Evolutionary conservation across 805 yeast species (phyloP), one percentile per base, ranked within the genome.

Genomic region (Yarrowia alimentaria): DNA sequence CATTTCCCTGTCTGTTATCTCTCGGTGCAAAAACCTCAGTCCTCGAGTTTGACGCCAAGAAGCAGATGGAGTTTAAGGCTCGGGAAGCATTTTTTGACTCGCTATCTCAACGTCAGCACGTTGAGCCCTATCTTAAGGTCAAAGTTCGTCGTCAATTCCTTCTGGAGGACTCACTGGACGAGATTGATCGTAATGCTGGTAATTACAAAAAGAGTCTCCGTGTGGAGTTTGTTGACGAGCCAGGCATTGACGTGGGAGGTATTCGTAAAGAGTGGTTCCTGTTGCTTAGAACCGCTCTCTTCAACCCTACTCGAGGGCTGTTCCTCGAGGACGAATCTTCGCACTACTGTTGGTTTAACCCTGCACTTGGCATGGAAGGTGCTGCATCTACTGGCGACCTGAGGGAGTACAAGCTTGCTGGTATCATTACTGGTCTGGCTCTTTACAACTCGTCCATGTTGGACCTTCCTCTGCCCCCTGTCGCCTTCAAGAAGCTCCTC

Each of bases 171-270:
- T 88, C 97, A 1, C 65, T 93, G 34, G 59, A 58, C 10, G 64
- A 64, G 38, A 68, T 78, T 6, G 73, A 78, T 24, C 77, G 84
- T 26, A 76, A 80, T 57, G 65, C 71, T 3, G 63, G 64, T 9
- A 86, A 85, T 60, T 70, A 89, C 53, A 80, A 83, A 58, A 89
- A 90, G 61, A 77, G 87, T 1, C 66, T 91, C 22, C 75, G 79
- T 55, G 83, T 93, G 7, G 90, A 85, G 59, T 91, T 93, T 64
- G 68, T 83, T 4, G 81, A 81, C 54, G 99, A 91, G 61, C 94
- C 90, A 0, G 99, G 98, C 0, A 77, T 91, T 17, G 99, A 91
- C 68, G 97, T 89, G 0, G 98, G 99, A 2, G 99, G 99, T 0
- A 72, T 91, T 53, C 79, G 83, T 59, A 90, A 89, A 61, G 99